Base-by-base conservation (phyloP, 495 filamentous ascomycete species). In the Lineolata rhizophorae region DNA sequence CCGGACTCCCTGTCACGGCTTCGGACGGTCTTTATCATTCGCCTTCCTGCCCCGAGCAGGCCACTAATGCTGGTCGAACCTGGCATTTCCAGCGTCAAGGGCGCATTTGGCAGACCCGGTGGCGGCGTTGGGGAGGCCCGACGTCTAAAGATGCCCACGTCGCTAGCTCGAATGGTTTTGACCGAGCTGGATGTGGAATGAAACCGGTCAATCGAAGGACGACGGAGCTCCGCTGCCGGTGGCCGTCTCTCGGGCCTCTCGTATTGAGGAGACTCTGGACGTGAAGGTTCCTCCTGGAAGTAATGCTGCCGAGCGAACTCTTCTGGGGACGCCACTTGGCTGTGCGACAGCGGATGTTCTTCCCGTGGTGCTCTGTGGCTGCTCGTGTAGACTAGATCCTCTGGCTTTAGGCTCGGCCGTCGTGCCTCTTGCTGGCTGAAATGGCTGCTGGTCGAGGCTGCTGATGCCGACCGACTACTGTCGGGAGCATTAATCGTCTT, bases 261-360 rank as follows among this genome's bases (percentile, higher is more conserved):
- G 52, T 40, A 32, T 55, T 47, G 29, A 37, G 36, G 39, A 46
- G 52, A 54, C 40, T 34, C 52, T 44, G 38, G 55, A 37, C 22
- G 45, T 44, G 40, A 49, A 16, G 18, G 14, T 14, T 33, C 30
- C 6, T 39, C 46, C 57, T 58, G 45, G 55, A 56, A 46, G 54
- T 46, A 44, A 46, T 42, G 34, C n/a, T 54, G 35, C 41, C 56
- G 43, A 31, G 59, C 34, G 44, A 45, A 37, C 46, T 52, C n/a
- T 54, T 72, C 66, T 0, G 81, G 82, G 47, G 71, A 80, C 12
- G 68, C 79, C 19, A 70, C 72, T 19, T 79, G 67, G 41, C 79
- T 90, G 38, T 80, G 75, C 5, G 80, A 72, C n/a, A 90, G 51
- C 12, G 82, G 82, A 47, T 90, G 82, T 22, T 82, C 76, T 41